Conservation (phyloP, 2,329 filamentous ascomycete species). For the Clarireedia hainanense region DNA sequence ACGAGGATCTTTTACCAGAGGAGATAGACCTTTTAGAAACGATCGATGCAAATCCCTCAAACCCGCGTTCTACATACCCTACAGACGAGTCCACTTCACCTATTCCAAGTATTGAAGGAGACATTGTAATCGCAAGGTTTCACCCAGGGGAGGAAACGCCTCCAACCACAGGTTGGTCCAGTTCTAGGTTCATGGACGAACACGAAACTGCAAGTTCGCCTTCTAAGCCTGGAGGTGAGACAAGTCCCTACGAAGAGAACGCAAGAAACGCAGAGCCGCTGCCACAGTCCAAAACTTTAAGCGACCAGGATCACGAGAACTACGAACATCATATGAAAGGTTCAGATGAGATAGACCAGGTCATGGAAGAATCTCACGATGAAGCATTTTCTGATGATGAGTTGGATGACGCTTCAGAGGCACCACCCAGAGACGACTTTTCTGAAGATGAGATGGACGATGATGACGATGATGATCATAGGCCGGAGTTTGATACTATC, state of each 20-base stretch:
- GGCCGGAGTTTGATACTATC: conserved; percentile 44
- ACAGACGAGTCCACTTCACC: conserved; percentile 18
- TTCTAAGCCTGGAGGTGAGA: not conserved
- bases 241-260: not conserved
- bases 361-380: not conserved
- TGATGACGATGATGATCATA: conserved; percentile 30
- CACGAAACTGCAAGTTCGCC: conserved; percentile 2
- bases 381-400: not conserved
- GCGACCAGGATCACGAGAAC: not conserved
- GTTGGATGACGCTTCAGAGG: conserved; percentile 1
- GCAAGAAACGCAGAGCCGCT: not conserved
- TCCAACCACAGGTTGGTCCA: conserved; percentile 22
- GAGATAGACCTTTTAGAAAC: conserved; percentile 5
- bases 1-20: conserved; percentile 8
- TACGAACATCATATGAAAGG: not conserved
- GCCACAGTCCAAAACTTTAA: not conserved
- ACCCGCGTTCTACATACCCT: conserved; percentile 14
- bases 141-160: conserved; percentile 21
- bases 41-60: conserved; percentile 1
- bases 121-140: conserved; percentile 24
- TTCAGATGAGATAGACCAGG: not conserved
- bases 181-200: conserved; percentile 16
- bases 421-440: conserved; percentile 3
- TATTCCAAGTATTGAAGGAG: conserved; percentile 9
- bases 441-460: conserved; percentile 24